These are phyloP conservation scores for Knoxia roxburghii DNA, from an alignment of 257 asterid species.

Conservation along the genomic window DNA sequence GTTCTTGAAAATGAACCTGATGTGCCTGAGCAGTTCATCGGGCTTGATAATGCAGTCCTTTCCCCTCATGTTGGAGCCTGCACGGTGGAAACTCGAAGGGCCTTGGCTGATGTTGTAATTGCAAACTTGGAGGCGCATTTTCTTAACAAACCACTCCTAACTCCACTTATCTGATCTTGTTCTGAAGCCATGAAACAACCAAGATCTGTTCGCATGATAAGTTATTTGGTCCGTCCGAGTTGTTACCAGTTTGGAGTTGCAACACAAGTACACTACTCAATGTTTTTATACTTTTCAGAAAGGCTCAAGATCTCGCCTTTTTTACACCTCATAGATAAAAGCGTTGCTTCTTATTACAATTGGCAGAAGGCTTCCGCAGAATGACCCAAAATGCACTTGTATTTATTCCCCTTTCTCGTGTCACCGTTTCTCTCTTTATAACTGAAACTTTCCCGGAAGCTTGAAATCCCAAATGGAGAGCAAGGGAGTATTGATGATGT, in stretches of 20 bases:
- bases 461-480: conserved; percentile 34
- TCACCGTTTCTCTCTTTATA: too few relatives aligned
- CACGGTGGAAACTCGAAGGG: conserved; percentile 50
- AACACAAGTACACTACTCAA: too few relatives aligned
- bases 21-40: conserved; percentile 46
- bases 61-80: conserved; percentile 68
- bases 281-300: too few relatives aligned
- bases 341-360: too few relatives aligned
- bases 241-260: neutral
- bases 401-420: too few relatives aligned
- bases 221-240: neutral
- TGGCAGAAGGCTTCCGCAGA: too few relatives aligned
- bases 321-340: too few relatives aligned
- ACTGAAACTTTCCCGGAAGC: too few relatives aligned
- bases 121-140: conserved; percentile 68
- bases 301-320: too few relatives aligned
- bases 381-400: too few relatives aligned
- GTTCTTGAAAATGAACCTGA: conserved; percentile 73
- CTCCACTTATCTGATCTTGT: conserved; percentile 50
- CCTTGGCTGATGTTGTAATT: conserved; percentile 75
- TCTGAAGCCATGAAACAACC: neutral
- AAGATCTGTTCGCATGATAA: neutral
- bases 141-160: conserved; percentile 49
- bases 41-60: conserved; percentile 56
- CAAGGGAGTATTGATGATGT: conserved; percentile 49